phyloP scores from a whole-genome alignment of 1,284 basidiomycete genomes.

The Austropuccinia psidii region DNA sequence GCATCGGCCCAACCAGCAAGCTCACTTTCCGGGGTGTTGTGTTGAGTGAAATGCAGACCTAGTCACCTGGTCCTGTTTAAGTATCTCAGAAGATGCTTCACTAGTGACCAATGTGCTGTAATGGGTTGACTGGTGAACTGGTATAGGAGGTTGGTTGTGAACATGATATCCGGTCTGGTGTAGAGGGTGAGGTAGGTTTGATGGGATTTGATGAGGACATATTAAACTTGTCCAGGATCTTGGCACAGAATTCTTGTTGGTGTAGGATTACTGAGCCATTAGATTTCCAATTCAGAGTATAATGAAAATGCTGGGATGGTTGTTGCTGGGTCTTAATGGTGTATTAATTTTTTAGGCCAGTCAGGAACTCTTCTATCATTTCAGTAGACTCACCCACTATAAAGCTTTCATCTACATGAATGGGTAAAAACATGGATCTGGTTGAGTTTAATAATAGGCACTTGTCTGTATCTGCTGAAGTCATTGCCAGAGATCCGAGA shows the following conservation, averaged over 20 bases:
- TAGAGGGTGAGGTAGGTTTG: neutral
- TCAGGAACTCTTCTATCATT: neutral
- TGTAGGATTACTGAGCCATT: neutral
- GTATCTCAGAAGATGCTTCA: neutral
- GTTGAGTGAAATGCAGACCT: neutral
- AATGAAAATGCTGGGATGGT: neutral
- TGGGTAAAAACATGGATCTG: no score
- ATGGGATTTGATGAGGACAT: neutral
- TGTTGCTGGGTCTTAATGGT: neutral
- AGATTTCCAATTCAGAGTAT: neutral
- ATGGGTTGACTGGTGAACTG: neutral
- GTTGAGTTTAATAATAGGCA: no score
- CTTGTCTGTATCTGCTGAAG: no score
- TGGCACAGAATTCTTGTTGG: neutral
- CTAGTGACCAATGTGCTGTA: neutral
- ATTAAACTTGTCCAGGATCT: neutral
- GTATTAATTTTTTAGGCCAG: neutral
- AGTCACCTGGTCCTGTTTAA: neutral
- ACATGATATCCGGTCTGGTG: neutral
- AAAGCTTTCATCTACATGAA: neutral
- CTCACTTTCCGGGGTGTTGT: neutral
- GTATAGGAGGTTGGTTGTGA: neutral
- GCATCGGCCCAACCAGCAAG: slow-evolving; percentile 16
- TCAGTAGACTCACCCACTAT: neutral
- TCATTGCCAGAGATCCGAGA: no score